Evolutionary conservation across 1,139 yeast genomes (phyloP).

Genomic region (Nematodospora anomalae): DNA sequence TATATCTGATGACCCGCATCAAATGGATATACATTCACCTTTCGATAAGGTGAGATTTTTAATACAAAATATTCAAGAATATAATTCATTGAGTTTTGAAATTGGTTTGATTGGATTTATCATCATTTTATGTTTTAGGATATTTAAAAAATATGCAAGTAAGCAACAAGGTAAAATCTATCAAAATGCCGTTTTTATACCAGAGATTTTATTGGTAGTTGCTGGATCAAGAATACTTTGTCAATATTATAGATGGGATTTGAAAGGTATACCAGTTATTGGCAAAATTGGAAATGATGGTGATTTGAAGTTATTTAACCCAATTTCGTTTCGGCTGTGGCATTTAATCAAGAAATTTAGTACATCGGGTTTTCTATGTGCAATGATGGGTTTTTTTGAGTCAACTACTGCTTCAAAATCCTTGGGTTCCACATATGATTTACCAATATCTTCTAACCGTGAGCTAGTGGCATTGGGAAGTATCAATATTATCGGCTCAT

Average conservation of each 20-base stretch:
- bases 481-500: slow-evolving; percentile 64
- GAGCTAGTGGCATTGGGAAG: slow-evolving; percentile 82
- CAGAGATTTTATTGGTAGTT: slow-evolving; percentile 82
- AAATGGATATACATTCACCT: slow-evolving; percentile 72
- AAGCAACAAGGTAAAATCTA: slow-evolving; percentile 15
- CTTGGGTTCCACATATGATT: slow-evolving; percentile 61
- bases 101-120: slow-evolving; percentile 52
- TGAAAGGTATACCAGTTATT: slow-evolving; percentile 61
- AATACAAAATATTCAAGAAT: slow-evolving; percentile 34
- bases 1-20: slow-evolving; percentile 33
- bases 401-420: slow-evolving; percentile 91
- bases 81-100: slow-evolving; percentile 51
- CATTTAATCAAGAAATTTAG: slow-evolving; percentile 44
- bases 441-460: slow-evolving; percentile 71
- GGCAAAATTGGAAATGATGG: slow-evolving; percentile 56
- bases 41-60: slow-evolving; percentile 68
- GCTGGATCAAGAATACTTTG: slow-evolving; percentile 62
- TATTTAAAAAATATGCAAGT: slow-evolving; percentile 38
- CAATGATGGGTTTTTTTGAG: slow-evolving; percentile 89
- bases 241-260: slow-evolving; percentile 52
- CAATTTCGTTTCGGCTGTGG: slow-evolving; percentile 28
- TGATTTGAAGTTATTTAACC: slow-evolving; percentile 31
- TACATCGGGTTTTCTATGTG: slow-evolving; percentile 69
- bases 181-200: slow-evolving; percentile 54
- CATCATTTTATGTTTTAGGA: slow-evolving; percentile 40